phyloP scores from a whole-genome alignment of 257 asterid species.

The Apocynum venetum region DNA sequence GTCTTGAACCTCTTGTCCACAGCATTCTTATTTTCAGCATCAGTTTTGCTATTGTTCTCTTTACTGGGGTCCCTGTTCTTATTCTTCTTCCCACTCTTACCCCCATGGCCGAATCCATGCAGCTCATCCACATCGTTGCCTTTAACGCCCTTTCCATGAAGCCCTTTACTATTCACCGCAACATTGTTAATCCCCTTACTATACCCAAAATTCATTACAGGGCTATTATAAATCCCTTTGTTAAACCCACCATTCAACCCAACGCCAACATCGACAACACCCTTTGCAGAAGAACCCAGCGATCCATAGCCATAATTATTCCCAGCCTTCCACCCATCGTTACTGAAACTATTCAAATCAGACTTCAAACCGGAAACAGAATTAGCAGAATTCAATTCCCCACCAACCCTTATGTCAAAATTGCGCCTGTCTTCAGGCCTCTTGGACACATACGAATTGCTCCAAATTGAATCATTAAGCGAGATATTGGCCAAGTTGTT shows the following conservation, averaged over 20 bases:
- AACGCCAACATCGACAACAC: slow-evolving; percentile 21
- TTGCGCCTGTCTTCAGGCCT: slow-evolving; percentile 70
- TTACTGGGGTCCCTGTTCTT: slow-evolving; percentile 34
- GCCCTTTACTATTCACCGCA: slow-evolving; percentile 42
- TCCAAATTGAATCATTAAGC: slow-evolving; percentile 91
- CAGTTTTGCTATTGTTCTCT: slow-evolving; percentile 14
- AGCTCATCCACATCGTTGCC: slow-evolving; percentile 39
- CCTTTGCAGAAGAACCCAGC: slow-evolving; percentile 5
- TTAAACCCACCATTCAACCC: slow-evolving; percentile 89
- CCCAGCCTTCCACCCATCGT: slow-evolving; percentile 50
- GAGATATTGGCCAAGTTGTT: slow-evolving; percentile 58
- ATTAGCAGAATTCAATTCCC: slow-evolving; percentile 27
- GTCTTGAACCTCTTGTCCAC: slow-evolving; percentile 95
- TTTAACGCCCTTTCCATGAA: slow-evolving; percentile 34
- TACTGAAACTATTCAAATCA: slow-evolving; percentile 24
- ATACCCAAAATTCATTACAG: slow-evolving; percentile 41
- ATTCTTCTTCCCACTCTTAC: slow-evolving; percentile 64
- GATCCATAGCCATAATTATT: slow-evolving; percentile 46
- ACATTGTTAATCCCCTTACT: slow-evolving; percentile 40
- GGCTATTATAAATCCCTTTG: slow-evolving; percentile 59
- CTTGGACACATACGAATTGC: slow-evolving; percentile 53
- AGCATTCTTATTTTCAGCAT: slow-evolving; percentile 41
- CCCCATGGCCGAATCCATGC: slow-evolving; percentile 18
- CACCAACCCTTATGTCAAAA: slow-evolving; percentile 69
- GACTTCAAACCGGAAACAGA: slow-evolving; percentile 5